Conservation (phyloP, 176 grass and related monocot species). For the Oropetium thomaeum region DNA sequence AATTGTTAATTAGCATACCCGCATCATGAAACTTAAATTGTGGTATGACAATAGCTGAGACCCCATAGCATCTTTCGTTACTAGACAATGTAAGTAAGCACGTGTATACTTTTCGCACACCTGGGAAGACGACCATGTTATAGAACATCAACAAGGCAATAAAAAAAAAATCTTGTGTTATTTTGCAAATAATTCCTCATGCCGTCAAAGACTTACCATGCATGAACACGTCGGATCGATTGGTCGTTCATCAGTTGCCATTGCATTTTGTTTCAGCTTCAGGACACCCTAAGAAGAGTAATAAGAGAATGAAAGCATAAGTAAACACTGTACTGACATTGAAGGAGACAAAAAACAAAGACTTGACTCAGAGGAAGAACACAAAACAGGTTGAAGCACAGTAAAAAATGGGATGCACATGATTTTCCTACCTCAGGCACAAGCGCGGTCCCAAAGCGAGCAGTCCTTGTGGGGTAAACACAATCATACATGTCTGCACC, state of each 20-base stretch:
- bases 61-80: slow-evolving; percentile 94
- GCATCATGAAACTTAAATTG: slow-evolving; percentile 90
- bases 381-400: not conserved
- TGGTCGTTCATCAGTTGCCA: slow-evolving; percentile 88
- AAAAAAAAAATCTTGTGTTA: not conserved
- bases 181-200: not conserved
- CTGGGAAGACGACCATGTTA: slow-evolving; percentile 40
- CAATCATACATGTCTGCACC: slow-evolving; percentile 99
- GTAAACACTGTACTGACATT: not conserved
- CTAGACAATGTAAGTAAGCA: slow-evolving; percentile 84
- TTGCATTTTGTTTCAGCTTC: slow-evolving; percentile 87
- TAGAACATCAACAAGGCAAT: slow-evolving; percentile 24
- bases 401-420: not conserved
- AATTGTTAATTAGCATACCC: slow-evolving; percentile 45
- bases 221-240: slow-evolving; percentile 88
- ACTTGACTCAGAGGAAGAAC: not conserved
- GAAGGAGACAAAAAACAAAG: not conserved
- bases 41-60: slow-evolving; percentile 93
- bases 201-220: slow-evolving; percentile 64
- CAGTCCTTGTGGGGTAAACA: slow-evolving; percentile 93
- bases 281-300: slow-evolving; percentile 64
- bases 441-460: slow-evolving; percentile 91
- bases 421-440: slow-evolving; percentile 69
- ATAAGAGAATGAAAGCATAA: slow-evolving; percentile 5
- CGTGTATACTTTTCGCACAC: slow-evolving; percentile 91